Evolutionary conservation across 2,329 filamentous ascomycete genomes (phyloP), one percentile per base, ranked within the genome.

Genomic region (Colletotrichum sp.): DNA sequence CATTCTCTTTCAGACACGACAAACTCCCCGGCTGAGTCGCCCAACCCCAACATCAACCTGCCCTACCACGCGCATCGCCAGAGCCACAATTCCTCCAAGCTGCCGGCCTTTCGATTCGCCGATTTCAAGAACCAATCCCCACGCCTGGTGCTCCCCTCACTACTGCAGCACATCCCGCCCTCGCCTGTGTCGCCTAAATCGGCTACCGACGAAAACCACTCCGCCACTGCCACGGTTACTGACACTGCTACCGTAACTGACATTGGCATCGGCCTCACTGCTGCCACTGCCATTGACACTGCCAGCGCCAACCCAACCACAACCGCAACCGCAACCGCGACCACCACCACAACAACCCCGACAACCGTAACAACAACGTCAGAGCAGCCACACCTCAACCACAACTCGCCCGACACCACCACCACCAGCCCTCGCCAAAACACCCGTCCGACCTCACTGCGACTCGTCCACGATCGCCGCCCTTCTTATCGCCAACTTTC

Each of bases 31-130:
- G 64, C 49, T 39, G 39, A 64, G 68, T 78, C 69, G 79, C 77
- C 73, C 77, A 81, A 71, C n/a, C 8, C 4, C 1, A 52, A 21
- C 44, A 21, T 71, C 64, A 30, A 76, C 66, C 76, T 81, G 71
- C 76, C 88, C 90, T 78, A 82, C 83, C 88, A 91, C 79, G 82
- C 83, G 60, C 89, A 91, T 82, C 88, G 89, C 71, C 88, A 89
- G 78, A 89, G 81, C 80, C 87, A 91, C 82, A 90, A 87, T 80
- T 88, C 89, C 52, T 91, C 89, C 77, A 91, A 91, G 79, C 83
- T 91, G 78, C 89, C 90, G 32, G 86, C 89, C 26, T 90, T 89
- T 81, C 89, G 89, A 75, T 89, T 90, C 80, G 87, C 86, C 78
- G 89, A 91, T 82, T 84, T 83, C 72, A 85, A 84, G 75, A 83